Conservation (phyloP, 2,329 filamentous ascomycete species). For the Colletotrichum sp. region DNA sequence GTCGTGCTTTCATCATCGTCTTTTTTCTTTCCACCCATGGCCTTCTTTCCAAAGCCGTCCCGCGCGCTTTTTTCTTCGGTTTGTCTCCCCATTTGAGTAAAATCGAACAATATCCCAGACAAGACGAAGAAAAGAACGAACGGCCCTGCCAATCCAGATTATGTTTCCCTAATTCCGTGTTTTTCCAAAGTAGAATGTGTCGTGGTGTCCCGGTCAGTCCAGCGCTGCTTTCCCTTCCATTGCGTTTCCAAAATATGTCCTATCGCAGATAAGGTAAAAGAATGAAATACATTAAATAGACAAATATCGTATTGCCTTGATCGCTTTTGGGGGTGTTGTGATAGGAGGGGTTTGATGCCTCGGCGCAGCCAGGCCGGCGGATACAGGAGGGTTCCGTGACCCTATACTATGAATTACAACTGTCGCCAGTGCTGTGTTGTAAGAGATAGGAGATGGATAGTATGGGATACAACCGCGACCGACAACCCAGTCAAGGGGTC, state of each 20-base stretch:
- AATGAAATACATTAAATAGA: not conserved
- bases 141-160: constrained; percentile 16
- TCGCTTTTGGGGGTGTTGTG: not conserved
- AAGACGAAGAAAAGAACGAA: not conserved
- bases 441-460: not conserved
- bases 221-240: not conserved
- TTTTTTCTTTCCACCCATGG: not conserved
- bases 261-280: constrained; percentile 5
- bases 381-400: not conserved
- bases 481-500: not conserved
- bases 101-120: not conserved
- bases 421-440: not conserved
- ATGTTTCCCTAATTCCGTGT: not conserved
- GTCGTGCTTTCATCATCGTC: not conserved
- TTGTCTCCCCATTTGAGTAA: not conserved
- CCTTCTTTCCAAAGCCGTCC: not conserved
- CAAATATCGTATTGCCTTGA: not conserved
- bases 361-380: constrained; percentile 7
- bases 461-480: not conserved
- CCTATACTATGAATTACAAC: constrained; percentile 10
- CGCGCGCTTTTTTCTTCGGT: not conserved
- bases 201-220: not conserved
- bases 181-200: not conserved
- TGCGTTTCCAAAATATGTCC: not conserved
- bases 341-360: not conserved